These are phyloP conservation scores for Moringa oleifera DNA, from an alignment of 345 rosid species.

Conservation along the genomic window DNA sequence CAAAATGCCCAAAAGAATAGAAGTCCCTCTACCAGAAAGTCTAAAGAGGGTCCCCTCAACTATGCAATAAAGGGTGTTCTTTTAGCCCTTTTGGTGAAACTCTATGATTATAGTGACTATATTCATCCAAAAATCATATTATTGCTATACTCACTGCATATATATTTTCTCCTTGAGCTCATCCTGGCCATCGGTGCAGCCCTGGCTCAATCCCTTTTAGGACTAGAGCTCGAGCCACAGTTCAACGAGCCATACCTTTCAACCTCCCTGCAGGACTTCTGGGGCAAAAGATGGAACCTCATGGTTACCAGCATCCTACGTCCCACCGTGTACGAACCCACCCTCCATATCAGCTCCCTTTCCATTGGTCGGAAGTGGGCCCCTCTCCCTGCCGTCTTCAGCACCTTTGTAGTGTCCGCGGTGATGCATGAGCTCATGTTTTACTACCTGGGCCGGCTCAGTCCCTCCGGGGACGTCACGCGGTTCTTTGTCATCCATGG, in stretches of 20 bases:
- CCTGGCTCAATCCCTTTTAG: slow-evolving; percentile 25
- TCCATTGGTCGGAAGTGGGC: slow-evolving; percentile 36
- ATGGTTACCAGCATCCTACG: slow-evolving; percentile 47
- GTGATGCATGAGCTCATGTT: slow-evolving; percentile 64
- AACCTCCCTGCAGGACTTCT: slow-evolving; percentile 70
- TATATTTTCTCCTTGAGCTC: slow-evolving; percentile 41
- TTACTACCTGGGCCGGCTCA: slow-evolving; percentile 43
- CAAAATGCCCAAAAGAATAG: neutral
- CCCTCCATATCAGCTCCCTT: slow-evolving; percentile 2
- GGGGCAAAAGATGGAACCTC: slow-evolving; percentile 77
- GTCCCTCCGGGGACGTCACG: slow-evolving; percentile 44
- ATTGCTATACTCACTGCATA: slow-evolving; percentile 33
- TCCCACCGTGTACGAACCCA: slow-evolving; percentile 56
- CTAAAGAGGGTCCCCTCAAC: slow-evolving; percentile 20
- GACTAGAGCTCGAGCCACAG: slow-evolving; percentile 44
- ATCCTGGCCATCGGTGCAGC: slow-evolving; percentile 30
- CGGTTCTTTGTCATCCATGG: slow-evolving; percentile 58
- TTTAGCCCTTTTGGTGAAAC: slow-evolving; percentile 20
- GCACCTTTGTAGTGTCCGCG: slow-evolving; percentile 45
- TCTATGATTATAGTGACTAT: slow-evolving; percentile 20
- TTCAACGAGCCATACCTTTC: slow-evolving; percentile 54
- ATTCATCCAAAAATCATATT: slow-evolving; percentile 29
- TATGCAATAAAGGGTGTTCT: slow-evolving; percentile 32
- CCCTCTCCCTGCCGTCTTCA: slow-evolving; percentile 27
- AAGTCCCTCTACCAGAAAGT: neutral